These are phyloP conservation scores for Puya raimondii DNA, from an alignment of 176 grass and related monocot species.

Conservation along the genomic window DNA sequence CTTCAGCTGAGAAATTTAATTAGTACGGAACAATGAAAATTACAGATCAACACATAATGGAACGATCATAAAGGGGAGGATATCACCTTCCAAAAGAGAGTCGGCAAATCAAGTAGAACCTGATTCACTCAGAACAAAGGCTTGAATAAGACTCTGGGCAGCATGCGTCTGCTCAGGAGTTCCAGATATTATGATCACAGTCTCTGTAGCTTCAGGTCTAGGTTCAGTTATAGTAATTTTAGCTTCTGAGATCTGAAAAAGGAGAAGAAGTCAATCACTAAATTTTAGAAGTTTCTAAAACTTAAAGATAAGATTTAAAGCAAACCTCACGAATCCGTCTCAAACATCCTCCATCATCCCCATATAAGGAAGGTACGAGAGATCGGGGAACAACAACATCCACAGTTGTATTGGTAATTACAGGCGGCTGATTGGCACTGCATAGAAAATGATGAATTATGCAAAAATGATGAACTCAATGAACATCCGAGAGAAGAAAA, in stretches of 20 bases:
- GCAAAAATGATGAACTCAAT: neutral
- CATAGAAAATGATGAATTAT: slow-evolving; percentile 15
- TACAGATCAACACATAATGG: no score
- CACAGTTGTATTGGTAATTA: slow-evolving; percentile 50
- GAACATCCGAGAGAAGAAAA: no score
- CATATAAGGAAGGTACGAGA: slow-evolving; percentile 55
- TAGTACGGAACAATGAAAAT: no score
- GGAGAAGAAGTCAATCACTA: neutral
- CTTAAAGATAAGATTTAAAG: slow-evolving; percentile 7
- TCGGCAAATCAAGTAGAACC: slow-evolving; percentile 25
- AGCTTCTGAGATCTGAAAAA: slow-evolving; percentile 84
- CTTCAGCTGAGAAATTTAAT: no score
- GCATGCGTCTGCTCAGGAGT: slow-evolving; percentile 79
- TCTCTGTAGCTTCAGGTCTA: slow-evolving; percentile 56
- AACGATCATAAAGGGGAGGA: neutral
- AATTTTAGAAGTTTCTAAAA: slow-evolving; percentile 15
- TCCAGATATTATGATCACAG: slow-evolving; percentile 56
- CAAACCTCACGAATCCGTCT: slow-evolving; percentile 67
- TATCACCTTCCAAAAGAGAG: slow-evolving; percentile 23
- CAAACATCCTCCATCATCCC: slow-evolving; percentile 86
- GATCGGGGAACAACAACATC: slow-evolving; percentile 76
- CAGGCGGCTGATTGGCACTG: slow-evolving; percentile 52
- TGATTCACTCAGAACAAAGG: slow-evolving; percentile 83
- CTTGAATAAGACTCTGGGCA: slow-evolving; percentile 87
- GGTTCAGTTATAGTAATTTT: slow-evolving; percentile 77